phyloP scores from a whole-genome alignment of 495 filamentous ascomycete species.

The Bryoglossum gracile region DNA sequence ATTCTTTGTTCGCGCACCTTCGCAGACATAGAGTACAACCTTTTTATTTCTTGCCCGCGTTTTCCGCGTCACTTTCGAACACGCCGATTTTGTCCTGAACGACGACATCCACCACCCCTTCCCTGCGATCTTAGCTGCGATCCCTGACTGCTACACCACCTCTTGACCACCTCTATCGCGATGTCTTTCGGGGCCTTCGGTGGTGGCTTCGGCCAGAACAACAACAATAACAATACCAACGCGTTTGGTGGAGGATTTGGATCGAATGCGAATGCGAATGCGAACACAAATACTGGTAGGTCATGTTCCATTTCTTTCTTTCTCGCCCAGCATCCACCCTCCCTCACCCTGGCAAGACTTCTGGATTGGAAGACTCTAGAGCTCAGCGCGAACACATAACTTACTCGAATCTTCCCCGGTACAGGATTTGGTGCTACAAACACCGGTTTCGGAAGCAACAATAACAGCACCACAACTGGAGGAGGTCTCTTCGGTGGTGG shows the following conservation, averaged over 20 bases:
- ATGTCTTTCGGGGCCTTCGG: conserved; percentile 41
- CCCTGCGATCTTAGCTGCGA: conserved; percentile 2
- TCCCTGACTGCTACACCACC: background rate
- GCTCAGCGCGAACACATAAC: conserved; percentile 22
- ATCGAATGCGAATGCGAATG: conserved; percentile 18
- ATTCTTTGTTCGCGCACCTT: conserved; percentile 19
- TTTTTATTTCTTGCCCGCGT: conserved; percentile 18
- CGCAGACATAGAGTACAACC: conserved; percentile 18
- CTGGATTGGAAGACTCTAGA: conserved; percentile 12
- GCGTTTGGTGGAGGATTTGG: conserved; percentile 45
- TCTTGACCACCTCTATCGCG: conserved; percentile 8
- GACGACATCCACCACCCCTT: conserved; percentile 5
- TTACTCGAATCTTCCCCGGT: conserved; percentile 29
- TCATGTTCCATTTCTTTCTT: conserved; percentile 30
- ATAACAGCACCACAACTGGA: conserved; percentile 37
- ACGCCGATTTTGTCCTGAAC: no score
- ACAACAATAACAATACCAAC: conserved; percentile 40
- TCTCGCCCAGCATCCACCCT: conserved; percentile 18
- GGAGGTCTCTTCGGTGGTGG: conserved; percentile 35
- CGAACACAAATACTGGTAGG: conserved; percentile 41
- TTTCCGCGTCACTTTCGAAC: conserved; percentile 13
- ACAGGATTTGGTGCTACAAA: conserved; percentile 45
- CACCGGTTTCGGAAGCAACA: conserved; percentile 38
- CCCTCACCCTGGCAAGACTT: conserved; percentile 9
- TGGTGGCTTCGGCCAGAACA: conserved; percentile 53